Evolutionary conservation across 2,329 filamentous ascomycete genomes (phyloP), one percentile per base, ranked within the genome.

Genomic region (Metarhizium brunneum): DNA sequence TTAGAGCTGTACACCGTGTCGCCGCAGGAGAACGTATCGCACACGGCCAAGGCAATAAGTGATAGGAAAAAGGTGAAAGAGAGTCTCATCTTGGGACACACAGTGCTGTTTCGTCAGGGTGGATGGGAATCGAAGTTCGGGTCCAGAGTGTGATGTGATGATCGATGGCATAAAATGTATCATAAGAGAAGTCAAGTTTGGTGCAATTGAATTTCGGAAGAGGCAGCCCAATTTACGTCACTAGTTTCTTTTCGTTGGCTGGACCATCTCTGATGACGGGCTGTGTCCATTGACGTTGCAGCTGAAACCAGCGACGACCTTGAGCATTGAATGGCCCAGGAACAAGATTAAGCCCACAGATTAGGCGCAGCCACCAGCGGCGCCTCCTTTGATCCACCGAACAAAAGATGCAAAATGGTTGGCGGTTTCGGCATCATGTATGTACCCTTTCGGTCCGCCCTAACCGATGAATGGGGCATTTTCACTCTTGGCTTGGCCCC

Each of bases 11-110:
- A 85, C 67, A 70, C 76, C 49, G 66, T 73, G 53, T 67, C 73
- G 55, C 82, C 81, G 66, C 83, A 85, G 51, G 74, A 76, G 30
- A 56, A 58, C 45, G 77, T 72, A 35, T 57, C 45, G 25, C 56
- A 38, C 6, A 53, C 50, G 47, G 53, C 59, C 29, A 60, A 16
- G 36, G 54, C 52, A 47, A 58, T 30, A 43, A 62, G 59, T 25
- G 54, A 55, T 30, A 60, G 50, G 45, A 58, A 52, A 49, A 58
- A 51, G 45, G 59, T 47, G 55, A 55, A 35, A 11, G 43, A 49
- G 1, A 54, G 43, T 47, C 40, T 56, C 56, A 58, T 58, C 7
- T 18, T 56, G 47, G 7, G 38, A 3, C 3, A 16, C 38, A 16
- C 11, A 16, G 11, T 40, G 1, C 13, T 40, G 38, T 40, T 40